Evolutionary conservation across 352 stramenopile species (phyloP), one percentile per base, ranked within the genome.

Genomic region (Phytophthora kernoviae): DNA sequence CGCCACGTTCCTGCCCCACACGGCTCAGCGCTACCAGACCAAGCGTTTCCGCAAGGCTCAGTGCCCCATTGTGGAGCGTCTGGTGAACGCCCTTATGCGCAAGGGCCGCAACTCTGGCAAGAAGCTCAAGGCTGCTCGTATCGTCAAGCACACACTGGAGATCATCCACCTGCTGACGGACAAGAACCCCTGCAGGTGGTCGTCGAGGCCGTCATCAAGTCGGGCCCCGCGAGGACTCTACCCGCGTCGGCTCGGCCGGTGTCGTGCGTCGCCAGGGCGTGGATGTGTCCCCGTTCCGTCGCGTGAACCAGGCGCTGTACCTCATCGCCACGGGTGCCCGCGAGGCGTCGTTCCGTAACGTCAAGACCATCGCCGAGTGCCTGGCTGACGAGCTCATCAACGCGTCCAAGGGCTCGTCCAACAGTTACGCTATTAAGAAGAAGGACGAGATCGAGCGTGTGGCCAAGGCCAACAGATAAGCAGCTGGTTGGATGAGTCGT

Each of bases 401-500:
- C 85, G 97, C 97, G 37, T 98, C 97, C 49, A 98, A 98, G 86
- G 97, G 98, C 61, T 99, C 96, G 72, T 99, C 96, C 76, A 99
- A 99, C 97, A 98, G 88, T 65, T 99, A 99, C 81, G 97, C 98
- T 74, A 99, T 99, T 87, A 99, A 99, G 97, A 99, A 99, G 91
- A 99, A 99, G 94, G 98, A 99, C 87, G 98, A 99, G 83, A 99
- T 99, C 77, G 97, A 99, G 92, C 97, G 97, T 97, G 98, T 99
- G 59, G 97, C 97, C 80, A 99, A 99, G 96, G 98, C 96, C 62
- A 99, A 99, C 91, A 97, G 98, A 97, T 99, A 99, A 99, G 80
- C 63, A 57, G 69, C 12, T 17, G 14, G 21, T n/a, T 12, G 14
- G 37, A 46, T 49, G 30, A 41, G 58, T 73, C 21, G 50, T 34